Evolutionary conservation across 352 stramenopile species (phyloP), one percentile per base, ranked within the genome.

Genomic region (Pythium aristosporum): DNA sequence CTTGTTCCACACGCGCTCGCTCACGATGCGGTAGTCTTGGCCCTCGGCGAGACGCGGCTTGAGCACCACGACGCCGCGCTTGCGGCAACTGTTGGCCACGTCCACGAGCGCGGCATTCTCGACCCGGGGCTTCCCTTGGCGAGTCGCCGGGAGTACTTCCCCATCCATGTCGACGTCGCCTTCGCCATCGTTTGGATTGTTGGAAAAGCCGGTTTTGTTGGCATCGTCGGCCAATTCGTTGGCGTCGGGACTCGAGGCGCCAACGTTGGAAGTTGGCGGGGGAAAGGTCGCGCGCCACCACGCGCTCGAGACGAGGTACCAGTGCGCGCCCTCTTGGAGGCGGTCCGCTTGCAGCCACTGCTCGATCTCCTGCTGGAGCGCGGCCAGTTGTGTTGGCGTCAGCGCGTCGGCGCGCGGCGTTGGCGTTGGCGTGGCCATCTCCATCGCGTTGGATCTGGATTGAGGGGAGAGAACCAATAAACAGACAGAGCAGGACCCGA

Each of bases 1-100:
- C 20, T 80, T 68, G 48, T 80, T 86, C 85, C 85, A 93, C 42
- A 93, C 79, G 25, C 71, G 69, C 57, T 88, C 71, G 57, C 81
- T 92, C 57, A 93, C 85, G 1, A 91, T 53, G 7, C 75, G 74
- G 61, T 82, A 93, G 68, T 93, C 76, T 16, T 52, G 69, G 9
- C 70, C 75, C 66, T 93, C 85, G n/a, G 77, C 76, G 63, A 91
- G 69, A 66, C 80, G 84, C 47, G 81, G 73, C 52, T 69, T 64
- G 0, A 92, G 74, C 69, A 92, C 80, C 10, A 82, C 71, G 18
- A 71, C 68, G 28, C 71, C 49, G 50, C 78, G 81, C 57, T 68
- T 55, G n/a, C 57, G 57, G 52, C 66, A 82, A 55, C 79, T 89
- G 11, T 74, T 51, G 2, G 69, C 41, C n/a, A 60, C 3, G n/a